Base-by-base conservation (phyloP, 352 stramenopile species). In the Pythium dissotocum region DNA sequence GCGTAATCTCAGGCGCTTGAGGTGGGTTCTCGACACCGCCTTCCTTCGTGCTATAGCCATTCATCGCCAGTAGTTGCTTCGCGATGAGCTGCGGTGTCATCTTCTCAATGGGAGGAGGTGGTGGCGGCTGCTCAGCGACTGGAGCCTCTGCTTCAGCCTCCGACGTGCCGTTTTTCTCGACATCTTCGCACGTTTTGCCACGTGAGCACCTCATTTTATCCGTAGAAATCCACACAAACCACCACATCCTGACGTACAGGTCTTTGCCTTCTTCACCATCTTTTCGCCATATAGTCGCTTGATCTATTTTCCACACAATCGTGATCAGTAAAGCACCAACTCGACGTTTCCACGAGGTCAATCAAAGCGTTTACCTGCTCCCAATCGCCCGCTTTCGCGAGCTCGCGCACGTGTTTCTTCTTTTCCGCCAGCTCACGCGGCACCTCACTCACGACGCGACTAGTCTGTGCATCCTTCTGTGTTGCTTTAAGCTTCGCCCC, bases 361-460 rank as follows among this genome's bases (percentile, higher is more conserved):
- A 24, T 24, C 21, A 24, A 24, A 24, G 21, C 21, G 10, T 14
- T 55, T 26, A 92, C 85, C 82, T 91, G 75, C 6, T 73, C 58
- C 83, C 80, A 92, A 1, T 75, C 61, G 12, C 71, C 60, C 18
- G 38, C 52, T 54, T 85, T 87, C 24, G 83, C 82, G 44, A 94
- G 59, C 40, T 92, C 81, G 28, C 80, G 85, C 63, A 93, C 84
- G 52, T 94, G 82, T 58, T 85, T 81, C 66, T 93, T 93, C 74
- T 95, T 95, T 32, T 63, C 67, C 33, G 79, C 71, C 16, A 87
- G 73, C 6, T 81, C 75, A 28, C 30, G 61, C 14, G 61, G 66
- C 10, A 44, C 69, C 14, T 59, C 24, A 42, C 6, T 2, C 26
- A 13, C 54, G 8, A 32, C 51, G 18, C 28, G 2, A 14, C 14